These are phyloP conservation scores for Trichoderma sp. DNA, from an alignment of 2,329 filamentous ascomycete species.

Conservation along the genomic window DNA sequence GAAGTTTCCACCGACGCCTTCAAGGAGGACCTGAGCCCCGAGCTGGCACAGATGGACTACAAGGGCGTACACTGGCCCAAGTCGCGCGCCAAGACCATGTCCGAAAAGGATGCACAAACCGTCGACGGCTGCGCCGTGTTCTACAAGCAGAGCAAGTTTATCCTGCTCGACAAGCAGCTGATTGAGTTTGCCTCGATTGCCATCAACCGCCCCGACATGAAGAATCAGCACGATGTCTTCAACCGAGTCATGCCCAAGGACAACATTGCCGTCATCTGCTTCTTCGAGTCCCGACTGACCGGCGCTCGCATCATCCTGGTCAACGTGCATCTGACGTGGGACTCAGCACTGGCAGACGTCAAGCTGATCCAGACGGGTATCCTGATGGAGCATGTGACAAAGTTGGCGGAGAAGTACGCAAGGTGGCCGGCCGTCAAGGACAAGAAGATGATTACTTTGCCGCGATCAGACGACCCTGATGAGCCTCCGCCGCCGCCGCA, in stretches of 20 bases:
- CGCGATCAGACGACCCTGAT: slow-evolving; percentile 47
- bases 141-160: slow-evolving; percentile 93
- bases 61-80: slow-evolving; percentile 94
- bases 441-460: slow-evolving; percentile 64
- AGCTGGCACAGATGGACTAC: slow-evolving; percentile 84
- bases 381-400: slow-evolving; percentile 87
- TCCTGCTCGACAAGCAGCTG: slow-evolving; percentile 89
- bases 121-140: slow-evolving; percentile 98
- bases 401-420: slow-evolving; percentile 81
- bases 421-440: slow-evolving; percentile 79
- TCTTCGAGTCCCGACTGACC: slow-evolving; percentile 88
- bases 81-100: slow-evolving; percentile 87
- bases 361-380: slow-evolving; percentile 97
- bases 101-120: slow-evolving; percentile 80
- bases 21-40: slow-evolving; percentile 86
- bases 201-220: slow-evolving; percentile 95
- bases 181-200: slow-evolving; percentile 90
- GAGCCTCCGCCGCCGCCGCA: slow-evolving; percentile 52
- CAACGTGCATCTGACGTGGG: slow-evolving; percentile 95
- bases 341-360: slow-evolving; percentile 86
- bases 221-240: slow-evolving; percentile 95
- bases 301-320: slow-evolving; percentile 91
- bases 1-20: slow-evolving; percentile 92
- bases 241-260: slow-evolving; percentile 98
- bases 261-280: slow-evolving; percentile 89